phyloP scores from a whole-genome alignment of 495 filamentous ascomycete species.

The Aspergillus asperescens region DNA sequence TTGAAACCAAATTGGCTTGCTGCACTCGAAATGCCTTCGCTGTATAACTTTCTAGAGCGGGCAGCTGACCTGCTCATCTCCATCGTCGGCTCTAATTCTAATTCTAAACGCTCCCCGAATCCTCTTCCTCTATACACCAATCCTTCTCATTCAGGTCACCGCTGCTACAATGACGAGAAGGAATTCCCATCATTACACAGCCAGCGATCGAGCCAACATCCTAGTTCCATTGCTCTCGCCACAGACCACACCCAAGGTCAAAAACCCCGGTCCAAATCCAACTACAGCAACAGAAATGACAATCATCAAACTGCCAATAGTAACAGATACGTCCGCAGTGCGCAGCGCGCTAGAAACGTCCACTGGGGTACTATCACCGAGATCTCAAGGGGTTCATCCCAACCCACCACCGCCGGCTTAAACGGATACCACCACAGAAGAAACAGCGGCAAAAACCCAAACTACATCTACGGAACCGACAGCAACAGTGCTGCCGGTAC shows the following conservation, averaged over 20 bases:
- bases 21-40: neutral
- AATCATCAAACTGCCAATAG: no score
- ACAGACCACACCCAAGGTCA: no score
- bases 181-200: no score
- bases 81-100: neutral
- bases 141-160: neutral
- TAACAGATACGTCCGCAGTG: neutral
- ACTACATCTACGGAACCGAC: neutral
- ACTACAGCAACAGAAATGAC: neutral
- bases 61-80: slow-evolving; percentile 4
- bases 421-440: neutral
- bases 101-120: neutral
- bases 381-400: neutral
- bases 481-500: neutral
- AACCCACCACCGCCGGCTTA: neutral
- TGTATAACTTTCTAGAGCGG: slow-evolving; percentile 2
- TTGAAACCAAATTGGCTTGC: neutral
- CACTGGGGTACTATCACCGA: slow-evolving; percentile 14
- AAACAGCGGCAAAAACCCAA: neutral
- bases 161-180: no score
- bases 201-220: no score
- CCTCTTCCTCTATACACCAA: neutral
- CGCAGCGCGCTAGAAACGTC: slow-evolving; percentile 5
- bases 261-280: no score
- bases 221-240: no score